Evolutionary conservation across 2,329 filamentous ascomycete species (phyloP), one percentile per base, ranked within the genome.

Genomic region (Phialophora chinensis): DNA sequence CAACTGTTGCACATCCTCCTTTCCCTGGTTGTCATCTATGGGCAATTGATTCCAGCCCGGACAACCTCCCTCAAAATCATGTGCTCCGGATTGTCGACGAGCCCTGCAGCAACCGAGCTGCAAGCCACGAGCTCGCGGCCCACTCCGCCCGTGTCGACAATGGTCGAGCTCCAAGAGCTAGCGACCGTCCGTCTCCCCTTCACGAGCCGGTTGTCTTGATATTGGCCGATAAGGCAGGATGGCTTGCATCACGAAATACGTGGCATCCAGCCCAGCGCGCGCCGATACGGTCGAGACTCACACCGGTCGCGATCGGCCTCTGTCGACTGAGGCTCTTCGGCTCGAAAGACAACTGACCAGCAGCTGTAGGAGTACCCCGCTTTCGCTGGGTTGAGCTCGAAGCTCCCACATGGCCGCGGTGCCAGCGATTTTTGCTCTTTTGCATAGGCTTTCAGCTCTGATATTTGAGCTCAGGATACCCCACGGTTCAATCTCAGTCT

Each of bases 91-190:
- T 50, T 50, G 27, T 58, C 44, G 20, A 53, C 50, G 42, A 65
- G 54, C 62, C 66, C 66, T 65, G 66, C 66, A 65, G 63, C 62
- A 65, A 62, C 49, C 65, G 62, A 68, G 50, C 42, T 68, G 66
- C 66, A 68, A 66, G 66, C 66, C 66, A 68, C 66, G 52, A 47
- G 33, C 44, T 63, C 44, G 29, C 31, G 60, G 35, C 60, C 60
- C 50, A 49, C 52, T 47, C 29, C 38, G 52, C 62, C 29, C 62
- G 54, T 61, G 62, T 65, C 31, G 52, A 65, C 38, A 38, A 54
- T 50, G 60, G 42, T 55, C 53, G 33, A 59, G 31, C 47, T 49
- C 47, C 17, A 58, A 54, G 12, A 49, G 31, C 52, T 23, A 27
- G 25, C 59, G 27, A 38, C 53, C 33, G 49, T 49, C 53, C 53